Evolutionary conservation across 179 eudicot genomes (phyloP).

Genomic region (Beta lomatogona): DNA sequence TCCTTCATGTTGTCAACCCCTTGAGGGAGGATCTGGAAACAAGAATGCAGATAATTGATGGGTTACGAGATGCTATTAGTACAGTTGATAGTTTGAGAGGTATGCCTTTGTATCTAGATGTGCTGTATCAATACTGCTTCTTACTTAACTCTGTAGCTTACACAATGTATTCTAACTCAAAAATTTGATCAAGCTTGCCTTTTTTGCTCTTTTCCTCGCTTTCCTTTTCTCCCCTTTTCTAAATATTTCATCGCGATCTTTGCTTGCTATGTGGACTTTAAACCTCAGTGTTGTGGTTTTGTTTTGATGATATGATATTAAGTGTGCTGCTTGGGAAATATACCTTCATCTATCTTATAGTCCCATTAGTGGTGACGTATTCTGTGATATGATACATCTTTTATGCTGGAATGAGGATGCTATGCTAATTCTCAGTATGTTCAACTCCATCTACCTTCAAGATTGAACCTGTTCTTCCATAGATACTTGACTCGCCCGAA

Average conservation of each 20-base stretch:
- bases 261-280: neutral
- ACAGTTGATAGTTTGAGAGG: constrained; percentile 83
- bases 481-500: neutral
- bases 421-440: neutral
- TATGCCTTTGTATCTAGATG: constrained; percentile 32
- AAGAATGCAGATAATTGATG: constrained; percentile 59
- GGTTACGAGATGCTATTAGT: constrained; percentile 51
- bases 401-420: neutral
- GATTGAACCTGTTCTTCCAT: neutral
- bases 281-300: neutral
- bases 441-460: neutral
- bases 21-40: constrained; percentile 50
- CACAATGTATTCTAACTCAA: neutral
- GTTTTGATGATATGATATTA: neutral
- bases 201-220: neutral
- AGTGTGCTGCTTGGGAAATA: neutral
- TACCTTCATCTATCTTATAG: neutral
- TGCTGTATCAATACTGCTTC: neutral
- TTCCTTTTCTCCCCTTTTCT: neutral
- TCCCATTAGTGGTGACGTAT: neutral
- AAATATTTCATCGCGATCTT: neutral
- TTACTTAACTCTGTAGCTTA: neutral
- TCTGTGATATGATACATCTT: neutral
- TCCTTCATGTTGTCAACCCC: constrained; percentile 66
- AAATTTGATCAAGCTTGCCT: neutral